Evolutionary conservation across 2,329 filamentous ascomycete species (phyloP).

Genomic region (Biscogniauxia mediterranea): DNA sequence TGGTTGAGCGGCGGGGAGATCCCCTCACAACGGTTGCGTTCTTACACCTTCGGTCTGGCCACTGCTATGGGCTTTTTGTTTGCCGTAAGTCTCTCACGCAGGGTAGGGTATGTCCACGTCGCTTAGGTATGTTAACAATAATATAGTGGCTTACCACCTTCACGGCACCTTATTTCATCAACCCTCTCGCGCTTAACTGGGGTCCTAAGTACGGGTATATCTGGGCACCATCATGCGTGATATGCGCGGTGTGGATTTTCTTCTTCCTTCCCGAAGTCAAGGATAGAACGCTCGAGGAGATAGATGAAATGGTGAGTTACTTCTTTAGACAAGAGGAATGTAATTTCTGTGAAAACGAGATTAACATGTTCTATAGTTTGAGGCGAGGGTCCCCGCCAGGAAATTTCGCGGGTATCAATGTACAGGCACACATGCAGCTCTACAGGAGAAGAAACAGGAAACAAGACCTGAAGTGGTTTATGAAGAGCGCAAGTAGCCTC

Average conservation of each 20-base stretch:
- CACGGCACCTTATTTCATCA: slow-evolving; percentile 58
- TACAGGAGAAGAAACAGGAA: slow-evolving; percentile 12
- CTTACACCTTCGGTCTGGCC: slow-evolving; percentile 54
- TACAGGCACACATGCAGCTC: slow-evolving; percentile 26
- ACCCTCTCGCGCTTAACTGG: slow-evolving; percentile 51
- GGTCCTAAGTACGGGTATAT: slow-evolving; percentile 56
- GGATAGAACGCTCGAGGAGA: slow-evolving; percentile 50
- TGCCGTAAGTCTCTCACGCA: slow-evolving; percentile 26
- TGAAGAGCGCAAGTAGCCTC: background rate
- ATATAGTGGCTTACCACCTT: slow-evolving; percentile 52
- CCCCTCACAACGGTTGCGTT: slow-evolving; percentile 52
- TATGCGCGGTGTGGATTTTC: slow-evolving; percentile 38
- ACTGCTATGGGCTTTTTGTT: slow-evolving; percentile 52
- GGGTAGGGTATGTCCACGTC: background rate
- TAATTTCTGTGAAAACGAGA: background rate
- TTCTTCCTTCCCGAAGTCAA: slow-evolving; percentile 53
- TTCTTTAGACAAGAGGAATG: background rate
- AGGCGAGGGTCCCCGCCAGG: slow-evolving; percentile 33
- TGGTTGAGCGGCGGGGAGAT: slow-evolving; percentile 56
- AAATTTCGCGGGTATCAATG: slow-evolving; percentile 34
- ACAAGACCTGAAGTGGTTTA: background rate
- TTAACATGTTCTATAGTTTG: slow-evolving; percentile 27
- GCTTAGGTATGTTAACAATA: background rate
- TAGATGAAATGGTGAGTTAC: slow-evolving; percentile 48
- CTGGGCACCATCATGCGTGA: slow-evolving; percentile 40